These are phyloP conservation scores for Malus hybrid DNA, from an alignment of 331 rosid genomes.

Conservation along the genomic window DNA sequence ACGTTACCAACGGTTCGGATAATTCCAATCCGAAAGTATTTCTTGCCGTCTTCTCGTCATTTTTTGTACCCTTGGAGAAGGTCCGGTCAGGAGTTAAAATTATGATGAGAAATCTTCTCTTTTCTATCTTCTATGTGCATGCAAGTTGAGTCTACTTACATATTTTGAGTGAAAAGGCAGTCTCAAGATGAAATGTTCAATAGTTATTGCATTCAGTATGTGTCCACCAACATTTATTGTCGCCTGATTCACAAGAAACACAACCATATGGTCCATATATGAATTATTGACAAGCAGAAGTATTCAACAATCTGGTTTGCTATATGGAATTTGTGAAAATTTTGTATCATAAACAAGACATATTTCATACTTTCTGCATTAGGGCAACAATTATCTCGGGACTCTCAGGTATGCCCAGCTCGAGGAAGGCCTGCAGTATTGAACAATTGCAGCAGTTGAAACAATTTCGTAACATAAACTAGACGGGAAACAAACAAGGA, in stretches of 20 bases:
- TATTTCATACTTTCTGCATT: constrained; percentile 78
- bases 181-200: constrained; percentile 93
- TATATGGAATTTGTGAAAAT: too few relatives aligned
- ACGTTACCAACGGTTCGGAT: constrained; percentile 92
- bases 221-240: constrained; percentile 84
- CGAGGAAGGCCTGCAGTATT: constrained; percentile 66
- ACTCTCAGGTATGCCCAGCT: constrained; percentile 82
- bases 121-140: constrained; percentile 4
- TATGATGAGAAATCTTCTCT: constrained; percentile 4
- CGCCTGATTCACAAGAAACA: constrained; percentile 55
- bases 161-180: constrained; percentile 88
- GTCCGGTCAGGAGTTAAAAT: constrained; percentile 39
- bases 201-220: constrained; percentile 79
- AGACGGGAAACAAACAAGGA: neutral
- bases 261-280: neutral
- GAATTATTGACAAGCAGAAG: neutral
- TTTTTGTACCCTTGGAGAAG: constrained; percentile 65
- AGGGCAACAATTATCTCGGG: constrained; percentile 88
- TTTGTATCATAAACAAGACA: constrained; percentile 14
- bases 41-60: constrained; percentile 60
- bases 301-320: neutral
- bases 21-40: constrained; percentile 70
- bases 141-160: constrained; percentile 44
- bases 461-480: too few relatives aligned
- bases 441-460: constrained; percentile 30